Evolutionary conservation across 805 yeast genomes (phyloP), one percentile per base, ranked within the genome.

Genomic region (Barnettozyma salicaria): DNA sequence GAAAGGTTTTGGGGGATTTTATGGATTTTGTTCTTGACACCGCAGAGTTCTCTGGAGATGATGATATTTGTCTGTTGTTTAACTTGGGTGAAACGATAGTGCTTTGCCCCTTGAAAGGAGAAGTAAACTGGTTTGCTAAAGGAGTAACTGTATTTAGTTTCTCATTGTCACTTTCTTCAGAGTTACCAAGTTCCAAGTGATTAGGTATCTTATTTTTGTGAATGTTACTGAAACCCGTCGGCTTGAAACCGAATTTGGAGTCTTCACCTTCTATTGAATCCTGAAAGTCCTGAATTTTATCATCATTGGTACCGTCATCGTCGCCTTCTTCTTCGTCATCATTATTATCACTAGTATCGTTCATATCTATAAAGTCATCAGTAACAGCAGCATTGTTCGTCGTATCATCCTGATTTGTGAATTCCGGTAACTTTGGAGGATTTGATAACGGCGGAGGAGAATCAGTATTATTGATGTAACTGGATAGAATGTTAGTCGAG

Each of bases 1-100:
- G 37, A 37, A 54, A 51, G 20, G 36, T 44, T 40, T 52, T 54
- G 32, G 59, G 59, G 5, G 59, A 52, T 36, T 50, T 47, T 11
- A 52, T 45, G 5, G 55, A 45, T 40, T 36, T 48, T 2, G 49
- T 32, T 25, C 47, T 47, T 25, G 42, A 34, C 3, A 43, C 3
- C 7, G 32, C 20, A 5, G 32, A 31, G 14, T 36, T 30, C n/a
- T 35, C 37, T 12, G 29, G 41, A 9, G 37, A 19, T 20, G n/a
- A n/a, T n/a, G n/a, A n/a, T n/a, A n/a, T n/a, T n/a, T n/a, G 34
- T 32, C 22, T 16, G 30, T 20, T 34, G 30, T 7, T 20, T 18
- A 16, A 16, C 33, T 31, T 26, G 35, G 19, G 28, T 20, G 11
- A 19, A 13, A 3, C 11, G 9, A 9, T 28, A 11, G 38, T 16